Evolutionary conservation across 768 basidiomycete genomes (phyloP).

Genomic region (Tricholoma sp.): DNA sequence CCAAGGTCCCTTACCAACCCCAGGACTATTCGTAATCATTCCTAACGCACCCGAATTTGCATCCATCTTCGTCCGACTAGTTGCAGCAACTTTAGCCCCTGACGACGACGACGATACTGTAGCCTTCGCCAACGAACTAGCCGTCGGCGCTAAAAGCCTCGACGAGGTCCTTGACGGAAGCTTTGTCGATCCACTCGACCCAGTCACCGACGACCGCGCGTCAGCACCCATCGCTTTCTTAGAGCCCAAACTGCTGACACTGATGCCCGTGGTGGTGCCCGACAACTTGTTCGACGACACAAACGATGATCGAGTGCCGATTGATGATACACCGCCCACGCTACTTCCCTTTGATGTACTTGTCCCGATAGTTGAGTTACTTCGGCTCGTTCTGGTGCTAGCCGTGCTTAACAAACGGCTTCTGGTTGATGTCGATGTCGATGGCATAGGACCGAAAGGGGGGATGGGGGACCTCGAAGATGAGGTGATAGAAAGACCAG

Average conservation of each 20-base stretch:
- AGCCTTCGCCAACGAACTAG: conserved; percentile 67
- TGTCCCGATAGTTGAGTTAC: conserved; percentile 11
- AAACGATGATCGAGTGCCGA: conserved; percentile 34
- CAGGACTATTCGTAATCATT: conserved; percentile 33
- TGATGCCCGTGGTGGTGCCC: conserved; percentile 16
- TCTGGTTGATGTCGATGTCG: conserved; percentile 11
- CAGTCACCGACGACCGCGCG: conserved; percentile 17
- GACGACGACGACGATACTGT: conserved; percentile 16
- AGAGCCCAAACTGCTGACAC: conserved; percentile 31
- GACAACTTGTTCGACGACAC: conserved; percentile 23
- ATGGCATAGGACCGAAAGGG: conserved; percentile 9
- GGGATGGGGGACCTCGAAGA: conserved; percentile 19
- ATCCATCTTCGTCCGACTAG: neutral
- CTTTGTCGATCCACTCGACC: conserved; percentile 26
- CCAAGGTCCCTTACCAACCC: conserved; percentile 14
- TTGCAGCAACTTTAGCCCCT: conserved; percentile 7
- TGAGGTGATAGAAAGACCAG: conserved; percentile 14
- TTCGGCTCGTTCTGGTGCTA: conserved; percentile 7
- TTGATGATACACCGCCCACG: conserved; percentile 33
- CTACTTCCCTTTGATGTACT: conserved; percentile 16
- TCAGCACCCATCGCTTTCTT: conserved; percentile 21
- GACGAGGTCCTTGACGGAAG: conserved; percentile 20
- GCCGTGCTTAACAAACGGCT: neutral
- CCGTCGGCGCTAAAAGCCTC: conserved; percentile 67
- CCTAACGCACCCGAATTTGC: conserved; percentile 1